phyloP scores from a whole-genome alignment of 139 green algal genomes.

The Micractinium conductrix region DNA sequence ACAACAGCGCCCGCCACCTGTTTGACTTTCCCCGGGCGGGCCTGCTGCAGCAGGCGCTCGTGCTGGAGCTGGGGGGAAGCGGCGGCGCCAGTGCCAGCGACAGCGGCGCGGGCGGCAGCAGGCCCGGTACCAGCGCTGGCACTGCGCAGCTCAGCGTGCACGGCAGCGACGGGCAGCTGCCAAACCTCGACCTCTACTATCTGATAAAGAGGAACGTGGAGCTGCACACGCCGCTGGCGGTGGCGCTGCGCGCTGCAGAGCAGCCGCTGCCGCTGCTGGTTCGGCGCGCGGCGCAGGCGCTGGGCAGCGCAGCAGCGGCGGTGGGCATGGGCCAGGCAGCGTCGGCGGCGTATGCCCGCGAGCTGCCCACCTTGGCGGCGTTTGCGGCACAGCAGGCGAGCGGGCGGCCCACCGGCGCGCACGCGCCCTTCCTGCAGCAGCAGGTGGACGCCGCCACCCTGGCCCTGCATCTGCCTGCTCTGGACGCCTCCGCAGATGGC shows the following conservation, averaged over 20 bases:
- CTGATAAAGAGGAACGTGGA: constrained; percentile 54
- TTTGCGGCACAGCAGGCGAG: constrained; percentile 22
- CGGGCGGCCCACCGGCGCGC: constrained; percentile 14
- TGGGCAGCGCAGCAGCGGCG: background rate
- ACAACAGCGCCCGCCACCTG: constrained; percentile 3
- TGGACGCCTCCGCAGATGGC: background rate
- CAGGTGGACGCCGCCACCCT: constrained; percentile 25
- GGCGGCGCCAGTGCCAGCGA: background rate
- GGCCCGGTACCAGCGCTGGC: too few species aligned
- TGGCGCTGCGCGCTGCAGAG: background rate
- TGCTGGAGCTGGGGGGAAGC: constrained; percentile 58
- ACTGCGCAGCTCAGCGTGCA: constrained; percentile 59
- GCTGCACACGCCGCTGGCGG: background rate
- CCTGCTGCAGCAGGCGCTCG: constrained; percentile 77
- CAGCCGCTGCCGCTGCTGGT: background rate
- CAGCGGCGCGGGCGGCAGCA: constrained; percentile 5
- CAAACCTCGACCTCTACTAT: constrained; percentile 82
- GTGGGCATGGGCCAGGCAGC: background rate
- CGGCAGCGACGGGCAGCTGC: constrained; percentile 69
- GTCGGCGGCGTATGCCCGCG: background rate
- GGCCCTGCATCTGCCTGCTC: constrained; percentile 1
- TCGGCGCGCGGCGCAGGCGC: background rate
- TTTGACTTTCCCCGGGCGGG: constrained; percentile 50
- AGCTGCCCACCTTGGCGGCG: constrained; percentile 1
- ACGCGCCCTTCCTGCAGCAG: background rate